These are phyloP conservation scores for Trichoderma brevicompactum DNA, from an alignment of 2,329 filamentous ascomycete species.

Conservation along the genomic window DNA sequence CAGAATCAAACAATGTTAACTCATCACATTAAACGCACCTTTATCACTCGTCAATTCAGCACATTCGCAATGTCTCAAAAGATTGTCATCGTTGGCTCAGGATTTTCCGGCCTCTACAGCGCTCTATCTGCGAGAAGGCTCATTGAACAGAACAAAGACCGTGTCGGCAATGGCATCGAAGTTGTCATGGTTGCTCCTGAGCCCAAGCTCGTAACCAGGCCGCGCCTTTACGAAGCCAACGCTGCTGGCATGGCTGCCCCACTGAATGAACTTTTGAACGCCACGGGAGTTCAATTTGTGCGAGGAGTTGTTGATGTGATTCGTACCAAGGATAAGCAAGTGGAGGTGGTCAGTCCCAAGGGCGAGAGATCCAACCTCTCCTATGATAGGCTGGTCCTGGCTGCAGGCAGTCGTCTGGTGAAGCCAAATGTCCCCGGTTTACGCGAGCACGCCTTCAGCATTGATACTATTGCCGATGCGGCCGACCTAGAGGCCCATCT, in stretches of 20 bases:
- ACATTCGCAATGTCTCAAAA: background rate
- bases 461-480: constrained; percentile 40
- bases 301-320: constrained; percentile 35
- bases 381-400: constrained; percentile 44
- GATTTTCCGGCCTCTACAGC: constrained; percentile 45
- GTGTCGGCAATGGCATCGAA: constrained; percentile 32
- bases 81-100: constrained; percentile 38
- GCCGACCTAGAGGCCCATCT: constrained; percentile 39
- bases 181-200: constrained; percentile 42
- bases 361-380: constrained; percentile 28
- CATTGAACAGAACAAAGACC: constrained; percentile 32
- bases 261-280: constrained; percentile 36
- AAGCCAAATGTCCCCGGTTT: constrained; percentile 40
- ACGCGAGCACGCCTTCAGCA: constrained; percentile 40
- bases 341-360: constrained; percentile 8
- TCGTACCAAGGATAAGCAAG: constrained; percentile 25
- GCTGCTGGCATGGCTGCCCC: constrained; percentile 35
- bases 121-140: constrained; percentile 44
- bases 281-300: constrained; percentile 37
- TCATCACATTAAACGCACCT: background rate
- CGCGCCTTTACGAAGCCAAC: constrained; percentile 43
- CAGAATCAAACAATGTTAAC: background rate
- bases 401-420: constrained; percentile 42
- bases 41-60: background rate
- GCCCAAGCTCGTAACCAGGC: constrained; percentile 40